phyloP scores from a whole-genome alignment of 768 basidiomycete species.

The Leccinellum rugosiceps region DNA sequence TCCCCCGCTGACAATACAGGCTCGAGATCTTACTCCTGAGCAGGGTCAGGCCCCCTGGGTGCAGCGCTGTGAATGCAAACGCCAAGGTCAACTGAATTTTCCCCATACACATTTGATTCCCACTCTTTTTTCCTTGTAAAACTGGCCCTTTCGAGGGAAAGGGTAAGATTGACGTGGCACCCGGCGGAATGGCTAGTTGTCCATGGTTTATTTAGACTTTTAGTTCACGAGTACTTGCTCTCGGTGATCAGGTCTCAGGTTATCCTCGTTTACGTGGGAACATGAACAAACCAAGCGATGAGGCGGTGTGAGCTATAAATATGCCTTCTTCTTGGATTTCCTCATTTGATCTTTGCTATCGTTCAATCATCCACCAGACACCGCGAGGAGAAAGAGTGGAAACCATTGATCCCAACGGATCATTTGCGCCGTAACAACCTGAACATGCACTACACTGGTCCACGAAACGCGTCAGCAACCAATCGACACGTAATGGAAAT shows the following conservation, averaged over 20 bases:
- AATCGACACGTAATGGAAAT: slow-evolving; percentile 5
- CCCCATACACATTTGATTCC: slow-evolving; percentile 11
- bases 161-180: slow-evolving; percentile 18
- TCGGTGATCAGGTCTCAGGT: slow-evolving; percentile 4
- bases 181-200: background rate
- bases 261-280: slow-evolving; percentile 22
- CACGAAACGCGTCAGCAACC: background rate
- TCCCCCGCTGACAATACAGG: background rate
- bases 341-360: slow-evolving; percentile 6
- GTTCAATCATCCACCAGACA: slow-evolving; percentile 12
- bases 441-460: background rate
- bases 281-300: slow-evolving; percentile 3
- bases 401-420: slow-evolving; percentile 4
- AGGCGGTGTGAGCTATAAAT: slow-evolving; percentile 26
- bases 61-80: slow-evolving; percentile 1
- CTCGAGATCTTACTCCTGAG: background rate
- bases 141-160: slow-evolving; percentile 6
- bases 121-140: slow-evolving; percentile 4
- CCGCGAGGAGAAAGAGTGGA: slow-evolving; percentile 20
- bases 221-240: slow-evolving; percentile 9
- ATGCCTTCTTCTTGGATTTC: slow-evolving; percentile 21
- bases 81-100: slow-evolving; percentile 5
- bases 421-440: slow-evolving; percentile 1
- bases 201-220: slow-evolving; percentile 25
- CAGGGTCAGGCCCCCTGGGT: slow-evolving; percentile 9